phyloP scores from a whole-genome alignment of 2,329 filamentous ascomycete species.

The Ascomycota sp. region DNA sequence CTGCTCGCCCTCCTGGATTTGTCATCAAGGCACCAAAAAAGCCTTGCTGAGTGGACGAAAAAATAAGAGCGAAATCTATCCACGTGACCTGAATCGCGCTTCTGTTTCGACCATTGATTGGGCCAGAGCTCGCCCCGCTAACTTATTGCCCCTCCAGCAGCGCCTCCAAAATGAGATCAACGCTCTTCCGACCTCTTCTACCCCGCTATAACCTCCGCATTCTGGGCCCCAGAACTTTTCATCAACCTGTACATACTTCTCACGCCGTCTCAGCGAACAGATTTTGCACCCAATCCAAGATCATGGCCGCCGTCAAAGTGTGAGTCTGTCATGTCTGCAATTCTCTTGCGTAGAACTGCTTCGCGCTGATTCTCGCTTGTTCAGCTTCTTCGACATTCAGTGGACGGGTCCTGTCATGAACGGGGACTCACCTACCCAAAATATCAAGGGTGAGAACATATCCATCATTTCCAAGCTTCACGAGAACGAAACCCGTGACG shows the following conservation, averaged over 20 bases:
- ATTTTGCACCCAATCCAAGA: conserved; percentile 14
- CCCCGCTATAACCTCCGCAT: conserved; percentile 23
- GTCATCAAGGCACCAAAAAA: too few relatives aligned
- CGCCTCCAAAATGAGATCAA: conserved; percentile 21
- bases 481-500: too few relatives aligned
- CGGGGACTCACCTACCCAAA: conserved; percentile 30
- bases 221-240: conserved; percentile 18
- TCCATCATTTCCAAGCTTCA: background rate
- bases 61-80: too few relatives aligned
- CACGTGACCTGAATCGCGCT: conserved; percentile 16
- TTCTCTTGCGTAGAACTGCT: too few relatives aligned
- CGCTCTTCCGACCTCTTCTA: conserved; percentile 24
- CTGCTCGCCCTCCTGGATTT: too few relatives aligned
- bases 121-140: conserved; percentile 12
- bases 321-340: background rate
- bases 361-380: background rate
- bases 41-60: too few relatives aligned
- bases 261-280: conserved; percentile 15
- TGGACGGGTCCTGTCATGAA: conserved; percentile 56
- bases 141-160: conserved; percentile 19
- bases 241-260: conserved; percentile 15
- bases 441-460: conserved; percentile 35
- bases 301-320: conserved; percentile 9
- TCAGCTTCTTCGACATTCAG: conserved; percentile 49
- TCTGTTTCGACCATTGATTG: too few relatives aligned